Base-by-base conservation (phyloP, 805 yeast genomes). In the Candida sanyiensis region DNA sequence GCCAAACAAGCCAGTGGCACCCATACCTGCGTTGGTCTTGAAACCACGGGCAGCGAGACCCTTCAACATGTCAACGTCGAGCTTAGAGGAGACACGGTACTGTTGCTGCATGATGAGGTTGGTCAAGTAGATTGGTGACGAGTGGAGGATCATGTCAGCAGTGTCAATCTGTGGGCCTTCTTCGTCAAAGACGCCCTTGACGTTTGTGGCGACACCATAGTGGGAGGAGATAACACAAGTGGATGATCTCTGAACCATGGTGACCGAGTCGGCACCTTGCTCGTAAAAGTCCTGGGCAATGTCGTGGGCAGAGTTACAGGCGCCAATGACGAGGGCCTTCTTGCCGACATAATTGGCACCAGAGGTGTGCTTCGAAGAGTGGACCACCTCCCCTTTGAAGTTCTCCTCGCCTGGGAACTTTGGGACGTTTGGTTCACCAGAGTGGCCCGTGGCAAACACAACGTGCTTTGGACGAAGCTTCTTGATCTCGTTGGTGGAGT, bases 261-360 rank as follows among this genome's bases (percentile, higher is more conserved):
- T 67, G 1, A 64, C 66, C 6, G 57, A 56, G 7, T 31, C 35
- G 6, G 64, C 66, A 19, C 70, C 72, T 44, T 68, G 69, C 43
- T 68, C 69, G 46, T 60, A 61, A 40, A 67, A 64, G 49, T 69
- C 73, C 39, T 64, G 67, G 26, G 67, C 61, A 33, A 69, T 66
- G 52, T 69, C 73, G 46, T 69, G 73, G 9, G 66, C 69, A 30
- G 72, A 66, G 43, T 66, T 66, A 48, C 73, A 63, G 15, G 71
- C 62, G 33, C 74, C 74, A 38, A 69, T 58, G 24, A 69, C 73
- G 25, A 69, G 37, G 0, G 69, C 72, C 23, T 57, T 64, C 45
- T 69, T 61, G 32, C 70, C 72, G n/a, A 41, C 47, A 53, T 61
- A 67, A 34, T 55, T 56, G 12, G 59, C 59, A 28, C 73, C 73